These are phyloP conservation scores for Syzygium syzygioides DNA, from an alignment of 441 rosid genomes.

Conservation along the genomic window DNA sequence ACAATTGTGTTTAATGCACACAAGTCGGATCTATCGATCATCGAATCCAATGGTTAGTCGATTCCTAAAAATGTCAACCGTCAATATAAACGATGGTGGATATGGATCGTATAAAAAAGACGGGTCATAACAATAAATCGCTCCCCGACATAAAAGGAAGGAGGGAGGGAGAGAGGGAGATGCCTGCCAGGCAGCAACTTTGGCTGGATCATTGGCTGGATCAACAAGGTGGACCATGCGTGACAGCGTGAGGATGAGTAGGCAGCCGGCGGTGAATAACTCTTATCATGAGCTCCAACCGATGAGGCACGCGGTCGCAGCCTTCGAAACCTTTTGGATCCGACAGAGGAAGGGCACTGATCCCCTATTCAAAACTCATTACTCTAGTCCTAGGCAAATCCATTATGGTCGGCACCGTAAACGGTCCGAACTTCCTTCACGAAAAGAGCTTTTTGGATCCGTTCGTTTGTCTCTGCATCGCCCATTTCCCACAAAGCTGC, in stretches of 20 bases:
- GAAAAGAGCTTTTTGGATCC: not conserved
- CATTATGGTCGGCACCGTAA: not conserved
- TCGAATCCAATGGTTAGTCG: not conserved
- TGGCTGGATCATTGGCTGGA: not conserved
- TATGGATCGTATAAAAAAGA: rapidly evolving
- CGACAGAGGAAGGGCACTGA: not conserved
- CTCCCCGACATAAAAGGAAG: too few species aligned
- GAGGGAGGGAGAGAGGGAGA: not conserved
- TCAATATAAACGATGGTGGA: rapidly evolving
- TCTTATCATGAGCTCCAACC: not conserved
- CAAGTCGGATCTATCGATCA: not conserved
- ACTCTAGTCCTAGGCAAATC: not conserved
- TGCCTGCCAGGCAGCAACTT: not conserved
- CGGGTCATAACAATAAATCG: too few species aligned
- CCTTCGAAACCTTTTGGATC: not conserved
- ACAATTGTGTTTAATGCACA: not conserved
- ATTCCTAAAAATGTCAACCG: rapidly evolving
- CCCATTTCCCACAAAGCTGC: not conserved
- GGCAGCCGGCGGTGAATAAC: not conserved
- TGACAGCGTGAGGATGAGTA: not conserved
- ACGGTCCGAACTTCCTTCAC: not conserved
- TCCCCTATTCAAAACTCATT: not conserved
- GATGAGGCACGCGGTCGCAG: not conserved
- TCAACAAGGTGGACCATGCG: not conserved
- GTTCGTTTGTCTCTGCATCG: not conserved